These are phyloP conservation scores for Alternaria longipes DNA, from an alignment of 2,329 filamentous ascomycete species.

Conservation along the genomic window DNA sequence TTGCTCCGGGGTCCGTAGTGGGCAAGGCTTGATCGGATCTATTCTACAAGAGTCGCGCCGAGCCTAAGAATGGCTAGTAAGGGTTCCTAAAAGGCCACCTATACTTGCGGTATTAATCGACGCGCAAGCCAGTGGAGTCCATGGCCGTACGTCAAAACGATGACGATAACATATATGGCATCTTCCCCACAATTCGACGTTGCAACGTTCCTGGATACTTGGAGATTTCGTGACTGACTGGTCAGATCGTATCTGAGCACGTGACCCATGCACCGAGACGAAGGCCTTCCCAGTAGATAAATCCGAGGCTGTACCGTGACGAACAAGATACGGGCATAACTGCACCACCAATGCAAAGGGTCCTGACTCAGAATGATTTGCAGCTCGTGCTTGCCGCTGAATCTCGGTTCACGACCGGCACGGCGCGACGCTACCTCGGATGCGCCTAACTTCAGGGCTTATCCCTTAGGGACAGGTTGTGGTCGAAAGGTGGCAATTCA, in stretches of 20 bases:
- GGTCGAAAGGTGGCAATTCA: background rate
- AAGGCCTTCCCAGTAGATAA: conserved; percentile 2
- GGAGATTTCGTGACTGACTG: background rate
- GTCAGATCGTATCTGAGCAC: background rate
- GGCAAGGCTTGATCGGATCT: conserved; percentile 11
- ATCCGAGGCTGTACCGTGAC: conserved; percentile 8
- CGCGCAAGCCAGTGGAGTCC: conserved; percentile 15
- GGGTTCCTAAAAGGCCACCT: conserved; percentile 6
- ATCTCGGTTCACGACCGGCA: conserved; percentile 37
- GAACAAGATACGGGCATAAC: conserved; percentile 11
- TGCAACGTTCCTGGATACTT: conserved; percentile 8
- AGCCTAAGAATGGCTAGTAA: conserved; percentile 15
- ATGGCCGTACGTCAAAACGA: background rate
- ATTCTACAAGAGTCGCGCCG: conserved; percentile 10
- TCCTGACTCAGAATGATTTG: conserved; percentile 25
- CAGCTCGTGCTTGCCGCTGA: conserved; percentile 34
- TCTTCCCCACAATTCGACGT: conserved; percentile 4
- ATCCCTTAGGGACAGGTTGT: background rate
- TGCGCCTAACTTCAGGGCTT: conserved; percentile 24
- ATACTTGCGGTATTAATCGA: conserved; percentile 14
- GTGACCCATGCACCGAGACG: conserved; percentile 4
- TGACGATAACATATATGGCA: conserved; percentile 10
- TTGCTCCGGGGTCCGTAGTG: conserved; percentile 7
- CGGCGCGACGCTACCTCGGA: conserved; percentile 36
- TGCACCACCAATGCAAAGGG: conserved; percentile 9